phyloP scores from a whole-genome alignment of 2,329 filamentous ascomycete genomes.

The Apiospora aurea region DNA sequence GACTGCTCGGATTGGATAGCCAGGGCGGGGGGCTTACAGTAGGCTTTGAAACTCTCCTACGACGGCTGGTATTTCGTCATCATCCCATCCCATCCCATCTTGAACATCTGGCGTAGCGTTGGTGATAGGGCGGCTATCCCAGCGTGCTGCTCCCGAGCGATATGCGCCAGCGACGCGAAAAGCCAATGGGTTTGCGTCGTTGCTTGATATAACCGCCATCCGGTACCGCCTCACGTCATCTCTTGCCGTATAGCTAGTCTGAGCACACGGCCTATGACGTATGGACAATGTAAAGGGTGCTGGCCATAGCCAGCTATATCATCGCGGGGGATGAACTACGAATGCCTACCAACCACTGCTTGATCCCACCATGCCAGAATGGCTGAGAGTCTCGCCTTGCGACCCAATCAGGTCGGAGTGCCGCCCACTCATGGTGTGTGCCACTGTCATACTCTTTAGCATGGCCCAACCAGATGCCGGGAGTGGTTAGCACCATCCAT shows the following conservation, averaged over 20 bases:
- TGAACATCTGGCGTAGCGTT: neutral
- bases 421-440: neutral
- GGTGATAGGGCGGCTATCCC: neutral
- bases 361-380: neutral
- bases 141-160: neutral
- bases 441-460: neutral
- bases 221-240: neutral
- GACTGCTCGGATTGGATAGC: neutral
- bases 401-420: conserved; percentile 1
- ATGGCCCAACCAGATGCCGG: neutral
- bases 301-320: neutral
- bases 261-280: neutral
- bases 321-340: neutral
- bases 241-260: neutral
- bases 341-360: neutral
- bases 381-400: conserved; percentile 3
- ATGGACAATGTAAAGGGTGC: neutral
- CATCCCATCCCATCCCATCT: neutral
- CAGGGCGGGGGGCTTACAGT: neutral
- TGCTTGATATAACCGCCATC: neutral
- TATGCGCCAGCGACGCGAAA: neutral
- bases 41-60: neutral
- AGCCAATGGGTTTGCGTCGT: neutral
- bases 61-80: neutral
- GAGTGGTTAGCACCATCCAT: neutral